Evolutionary conservation across 805 yeast genomes (phyloP).

Genomic region (Priceomyces castillae): DNA sequence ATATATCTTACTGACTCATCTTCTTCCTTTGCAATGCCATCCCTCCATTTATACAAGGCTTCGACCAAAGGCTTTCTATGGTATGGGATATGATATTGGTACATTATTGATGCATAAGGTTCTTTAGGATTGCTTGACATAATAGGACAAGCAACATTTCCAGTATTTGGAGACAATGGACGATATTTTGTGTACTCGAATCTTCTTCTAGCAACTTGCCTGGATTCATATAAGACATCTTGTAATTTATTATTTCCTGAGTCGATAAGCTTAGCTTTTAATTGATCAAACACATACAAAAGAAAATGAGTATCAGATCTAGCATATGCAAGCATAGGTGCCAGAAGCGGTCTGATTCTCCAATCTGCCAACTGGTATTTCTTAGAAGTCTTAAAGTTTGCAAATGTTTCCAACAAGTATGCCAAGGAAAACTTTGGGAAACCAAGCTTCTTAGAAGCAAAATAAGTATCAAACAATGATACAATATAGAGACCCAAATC

Average conservation of each 20-base stretch:
- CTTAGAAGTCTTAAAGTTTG: conserved; percentile 83
- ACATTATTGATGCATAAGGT: conserved; percentile 65
- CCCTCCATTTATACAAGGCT: conserved; percentile 80
- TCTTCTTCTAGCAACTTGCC: conserved; percentile 74
- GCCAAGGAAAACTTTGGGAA: conserved; percentile 84
- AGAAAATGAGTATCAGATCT: conserved; percentile 93
- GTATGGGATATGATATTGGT: conserved; percentile 61
- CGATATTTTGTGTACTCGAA: conserved; percentile 78
- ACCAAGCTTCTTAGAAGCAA: conserved; percentile 79
- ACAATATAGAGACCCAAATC: conserved; percentile 92
- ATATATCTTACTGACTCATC: conserved; percentile 86
- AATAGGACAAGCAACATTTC: conserved; percentile 47
- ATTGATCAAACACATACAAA: conserved; percentile 70
- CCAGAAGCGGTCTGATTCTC: conserved; percentile 83
- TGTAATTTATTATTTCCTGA: conserved; percentile 39
- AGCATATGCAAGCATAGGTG: conserved; percentile 80
- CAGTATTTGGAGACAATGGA: conserved; percentile 27
- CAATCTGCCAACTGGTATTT: conserved; percentile 96
- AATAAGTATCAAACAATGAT: conserved; percentile 86
- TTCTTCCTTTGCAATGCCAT: conserved; percentile 60
- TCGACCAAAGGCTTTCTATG: conserved; percentile 55
- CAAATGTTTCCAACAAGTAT: conserved; percentile 73
- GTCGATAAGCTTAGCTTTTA: conserved; percentile 59
- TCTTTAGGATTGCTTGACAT: conserved; percentile 47
- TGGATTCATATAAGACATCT: conserved; percentile 68